Evolutionary conservation across 1,284 basidiomycete genomes (phyloP), one percentile per base, ranked within the genome.

Genomic region (Leucoagaricus sp.): DNA sequence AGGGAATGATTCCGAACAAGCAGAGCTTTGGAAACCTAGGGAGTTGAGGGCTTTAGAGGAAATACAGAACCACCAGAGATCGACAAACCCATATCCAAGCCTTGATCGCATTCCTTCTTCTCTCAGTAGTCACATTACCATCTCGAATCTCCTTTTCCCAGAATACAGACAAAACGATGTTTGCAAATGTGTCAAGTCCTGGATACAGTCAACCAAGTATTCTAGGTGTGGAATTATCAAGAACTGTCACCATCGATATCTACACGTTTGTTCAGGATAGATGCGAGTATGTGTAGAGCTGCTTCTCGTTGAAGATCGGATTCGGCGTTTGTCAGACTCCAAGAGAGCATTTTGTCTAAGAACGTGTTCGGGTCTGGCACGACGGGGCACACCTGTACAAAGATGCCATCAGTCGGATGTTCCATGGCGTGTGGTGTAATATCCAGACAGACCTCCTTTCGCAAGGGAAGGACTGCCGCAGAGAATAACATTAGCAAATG

Each of bases 1-100:
- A 76, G 67, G 0, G 83, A 71, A 65, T 94, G 85, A 21, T 86
- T 87, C 6, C 87, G 82, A 0, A 94, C 82, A 0, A 94, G 73
- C n/a, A 98, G 76, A 0, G 84, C 91, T 69, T 90, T 93, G 13
- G 84, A 78, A 17, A 93, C 78, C 93, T 94, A n/a, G 47, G 10
- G 42, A 40, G 44, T 53, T 61, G 17, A 21, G 19, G 8, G 23
- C 2, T 21, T 21, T 15, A 21, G 5, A 19, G 19, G 31, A 33
- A 33, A 7, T 33, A 33, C 15, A 15, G 19, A 21, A 2, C 41
- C 13, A n/a, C 26, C 10, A 41, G 23, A 48, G 23, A 19, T 17
- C 7, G 25, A 53, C 70, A 45, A 44, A 93, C 92, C 88, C 87
- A 93, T 58, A 79, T 76, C 87, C 89, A 94, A 12, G 79, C 78